Evolutionary conservation across 2,329 filamentous ascomycete species (phyloP), one percentile per base, ranked within the genome.

Genomic region (Neocatenulostroma microsporum): DNA sequence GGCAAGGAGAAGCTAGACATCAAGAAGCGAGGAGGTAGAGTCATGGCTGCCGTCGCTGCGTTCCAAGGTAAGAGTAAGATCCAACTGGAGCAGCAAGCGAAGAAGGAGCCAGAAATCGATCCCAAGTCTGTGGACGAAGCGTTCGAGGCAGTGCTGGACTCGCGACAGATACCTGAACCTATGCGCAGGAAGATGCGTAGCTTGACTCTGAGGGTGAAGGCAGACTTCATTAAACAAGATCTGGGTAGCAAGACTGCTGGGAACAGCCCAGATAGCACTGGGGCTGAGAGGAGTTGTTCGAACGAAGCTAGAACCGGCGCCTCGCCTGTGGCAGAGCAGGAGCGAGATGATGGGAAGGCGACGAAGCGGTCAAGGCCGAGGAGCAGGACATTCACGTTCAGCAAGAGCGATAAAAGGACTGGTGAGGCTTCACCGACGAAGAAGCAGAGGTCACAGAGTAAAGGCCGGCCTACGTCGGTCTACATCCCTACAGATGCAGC

Each of bases 101-200:
- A 65, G 28, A 61, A 69, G 57, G 61, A 68, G 58, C 48, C 62
- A 48, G 64, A 64, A 34, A 57, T 73, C 37, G 57, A 76, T 47
- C 62, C 67, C 1, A 72, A 72, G 46, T 63, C 69, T n/a, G 66
- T 76, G 4, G 81, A 84, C 48, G 68, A 63, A 33, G 74, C 74
- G 31, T 80, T 80, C 41, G 76, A 80, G 50, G 69, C 69, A 33
- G 68, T 80, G 21, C 56, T 80, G 49, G 86, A 94, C 57, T 79
- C 88, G 13, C 76, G 89, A 46, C 94, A 96, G 53, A 94, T 96
- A 37, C 88, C 89, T 3, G 84, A 93, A 54, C 84, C 94, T 46
- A 87, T 94, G 70, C 75, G 89, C 37, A 86, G 89, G 61, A 93
- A 93, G 65, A 95, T 98, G 87, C 77, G 89, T 30, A 88, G 80